Conservation (phyloP, 2,329 filamentous ascomycete genomes). For the Pezicula carpinea region DNA sequence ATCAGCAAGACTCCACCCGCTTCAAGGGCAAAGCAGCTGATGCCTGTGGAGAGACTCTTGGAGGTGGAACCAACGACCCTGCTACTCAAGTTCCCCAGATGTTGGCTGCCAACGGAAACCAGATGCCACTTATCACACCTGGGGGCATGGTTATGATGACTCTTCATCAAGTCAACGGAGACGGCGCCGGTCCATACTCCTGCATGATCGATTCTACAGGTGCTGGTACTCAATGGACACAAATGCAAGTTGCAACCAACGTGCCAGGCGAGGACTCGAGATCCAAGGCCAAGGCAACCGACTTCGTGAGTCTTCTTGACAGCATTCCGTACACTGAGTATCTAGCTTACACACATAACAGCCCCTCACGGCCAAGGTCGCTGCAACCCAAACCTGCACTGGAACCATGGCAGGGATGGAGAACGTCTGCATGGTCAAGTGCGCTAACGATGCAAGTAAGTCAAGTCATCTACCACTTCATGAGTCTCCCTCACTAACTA, state of each 20-base stretch:
- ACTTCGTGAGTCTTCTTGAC: slow-evolving; percentile 28
- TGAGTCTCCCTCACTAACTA: no score
- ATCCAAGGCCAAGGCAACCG: slow-evolving; percentile 25
- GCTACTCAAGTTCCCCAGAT: slow-evolving; percentile 51
- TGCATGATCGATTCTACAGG: slow-evolving; percentile 61
- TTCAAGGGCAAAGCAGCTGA: slow-evolving; percentile 50
- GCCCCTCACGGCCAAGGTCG: slow-evolving; percentile 55
- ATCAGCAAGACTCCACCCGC: slow-evolving; percentile 60
- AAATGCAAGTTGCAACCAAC: slow-evolving; percentile 50
- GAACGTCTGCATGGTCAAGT: slow-evolving; percentile 59
- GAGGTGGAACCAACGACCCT: slow-evolving; percentile 50
- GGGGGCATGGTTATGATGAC: slow-evolving; percentile 57
- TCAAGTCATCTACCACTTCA: no score
- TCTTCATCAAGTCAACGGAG: slow-evolving; percentile 61
- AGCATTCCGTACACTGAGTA: background rate
- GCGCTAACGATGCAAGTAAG: slow-evolving; percentile 48
- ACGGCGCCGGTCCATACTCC: slow-evolving; percentile 58
- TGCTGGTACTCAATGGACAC: slow-evolving; percentile 48
- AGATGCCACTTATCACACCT: slow-evolving; percentile 51
- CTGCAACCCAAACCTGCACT: slow-evolving; percentile 50
- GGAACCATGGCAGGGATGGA: slow-evolving; percentile 54
- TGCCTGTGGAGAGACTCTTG: slow-evolving; percentile 54
- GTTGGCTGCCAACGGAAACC: slow-evolving; percentile 48
- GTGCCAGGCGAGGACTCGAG: slow-evolving; percentile 45
- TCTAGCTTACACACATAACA: slow-evolving; percentile 18